These are phyloP conservation scores for Xerocomellus amylosporus DNA, from an alignment of 768 basidiomycete species.

Conservation along the genomic window DNA sequence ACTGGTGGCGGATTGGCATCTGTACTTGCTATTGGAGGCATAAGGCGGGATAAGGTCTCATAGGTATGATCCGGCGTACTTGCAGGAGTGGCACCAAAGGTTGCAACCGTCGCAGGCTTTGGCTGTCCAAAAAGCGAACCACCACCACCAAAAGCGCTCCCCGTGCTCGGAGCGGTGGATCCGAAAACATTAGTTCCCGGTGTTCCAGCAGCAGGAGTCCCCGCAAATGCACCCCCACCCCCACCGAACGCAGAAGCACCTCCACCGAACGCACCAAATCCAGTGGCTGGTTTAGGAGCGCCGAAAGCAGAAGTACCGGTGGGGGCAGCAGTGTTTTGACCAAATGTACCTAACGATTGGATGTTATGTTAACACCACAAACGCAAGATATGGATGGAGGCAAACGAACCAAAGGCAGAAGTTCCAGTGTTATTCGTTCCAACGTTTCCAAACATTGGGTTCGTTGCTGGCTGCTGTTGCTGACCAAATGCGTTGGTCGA, in stretches of 20 bases:
- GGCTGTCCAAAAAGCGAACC: constrained; percentile 59
- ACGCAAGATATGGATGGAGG: not conserved
- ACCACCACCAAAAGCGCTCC: constrained; percentile 43
- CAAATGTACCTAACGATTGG: constrained; percentile 38
- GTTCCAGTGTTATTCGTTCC: constrained; percentile 35
- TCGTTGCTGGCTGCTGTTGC: constrained; percentile 64
- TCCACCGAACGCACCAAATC: constrained; percentile 76
- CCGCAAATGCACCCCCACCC: constrained; percentile 41
- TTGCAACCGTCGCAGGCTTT: constrained; percentile 36
- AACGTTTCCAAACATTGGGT: constrained; percentile 79
- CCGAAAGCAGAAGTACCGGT: constrained; percentile 52
- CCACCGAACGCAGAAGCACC: constrained; percentile 52
- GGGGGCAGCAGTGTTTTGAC: constrained; percentile 37
- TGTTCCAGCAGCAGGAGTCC: constrained; percentile 28
- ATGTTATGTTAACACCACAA: constrained; percentile 5
- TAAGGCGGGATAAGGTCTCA: constrained; percentile 9
- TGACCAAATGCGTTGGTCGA: constrained; percentile 58
- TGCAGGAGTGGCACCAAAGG: constrained; percentile 42
- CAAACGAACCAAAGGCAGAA: constrained; percentile 36
- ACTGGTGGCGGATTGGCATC: constrained; percentile 48
- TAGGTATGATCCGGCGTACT: constrained; percentile 19
- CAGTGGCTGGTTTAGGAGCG: constrained; percentile 63
- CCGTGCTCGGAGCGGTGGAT: constrained; percentile 28
- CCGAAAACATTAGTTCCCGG: constrained; percentile 36
- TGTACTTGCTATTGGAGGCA: constrained; percentile 28